Percentiles rank a stretch among this genome's conserved stretches.
Conservation (phyloP, 805 yeast genomes). For the Brettanomyces naardenensis region DNA sequence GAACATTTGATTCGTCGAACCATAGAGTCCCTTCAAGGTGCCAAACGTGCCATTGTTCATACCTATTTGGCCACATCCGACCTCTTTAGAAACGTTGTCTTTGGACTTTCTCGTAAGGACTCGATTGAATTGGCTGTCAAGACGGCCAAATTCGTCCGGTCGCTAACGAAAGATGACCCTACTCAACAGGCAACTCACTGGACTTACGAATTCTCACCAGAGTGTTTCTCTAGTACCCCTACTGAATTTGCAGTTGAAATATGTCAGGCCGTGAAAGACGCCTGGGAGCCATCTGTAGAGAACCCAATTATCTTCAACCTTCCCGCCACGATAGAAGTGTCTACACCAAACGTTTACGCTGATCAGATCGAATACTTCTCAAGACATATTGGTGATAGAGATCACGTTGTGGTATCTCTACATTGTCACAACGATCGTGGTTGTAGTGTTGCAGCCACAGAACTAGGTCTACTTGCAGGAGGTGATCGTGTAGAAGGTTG, state of each 20-base stretch:
- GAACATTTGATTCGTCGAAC: slow-evolving; percentile 68
- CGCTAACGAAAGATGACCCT: slow-evolving; percentile 72
- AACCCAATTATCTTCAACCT: slow-evolving; percentile 70
- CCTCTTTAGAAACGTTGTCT: slow-evolving; percentile 66
- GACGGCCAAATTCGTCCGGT: slow-evolving; percentile 58
- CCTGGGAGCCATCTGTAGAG: slow-evolving; percentile 73
- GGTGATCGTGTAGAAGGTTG: slow-evolving; percentile 84
- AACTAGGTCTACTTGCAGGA: slow-evolving; percentile 71
- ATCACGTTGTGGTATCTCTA: slow-evolving; percentile 59
- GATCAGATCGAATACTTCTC: slow-evolving; percentile 75
- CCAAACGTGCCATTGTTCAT: slow-evolving; percentile 64
- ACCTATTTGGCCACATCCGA: slow-evolving; percentile 73
- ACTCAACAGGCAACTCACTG: slow-evolving; percentile 52
- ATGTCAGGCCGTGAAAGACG: slow-evolving; percentile 72
- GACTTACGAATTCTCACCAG: slow-evolving; percentile 74
- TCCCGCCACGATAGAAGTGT: slow-evolving; percentile 77
- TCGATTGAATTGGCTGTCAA: slow-evolving; percentile 63
- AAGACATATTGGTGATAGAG: slow-evolving; percentile 60
- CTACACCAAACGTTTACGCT: slow-evolving; percentile 69
- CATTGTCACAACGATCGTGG: slow-evolving; percentile 81
- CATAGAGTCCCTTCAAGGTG: slow-evolving; percentile 65
- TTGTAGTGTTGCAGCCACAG: slow-evolving; percentile 79
- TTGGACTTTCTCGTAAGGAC: slow-evolving; percentile 62
- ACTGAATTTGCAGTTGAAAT: slow-evolving; percentile 66
- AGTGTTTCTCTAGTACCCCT: slow-evolving; percentile 69